phyloP scores from a whole-genome alignment of 495 filamentous ascomycete genomes.

The Rhypophila decipiens region DNA sequence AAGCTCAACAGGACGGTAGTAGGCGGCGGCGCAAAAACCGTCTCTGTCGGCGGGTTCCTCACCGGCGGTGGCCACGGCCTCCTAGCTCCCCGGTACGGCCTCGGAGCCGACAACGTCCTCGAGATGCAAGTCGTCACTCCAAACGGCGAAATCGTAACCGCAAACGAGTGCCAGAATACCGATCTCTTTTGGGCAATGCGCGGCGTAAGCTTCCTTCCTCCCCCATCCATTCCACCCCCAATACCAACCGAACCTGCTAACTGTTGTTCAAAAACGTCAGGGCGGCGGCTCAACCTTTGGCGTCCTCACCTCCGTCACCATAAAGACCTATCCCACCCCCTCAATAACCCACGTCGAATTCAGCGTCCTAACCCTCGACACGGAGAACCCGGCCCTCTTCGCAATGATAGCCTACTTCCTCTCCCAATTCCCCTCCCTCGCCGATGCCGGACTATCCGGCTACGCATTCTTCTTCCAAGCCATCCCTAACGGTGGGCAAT shows the following conservation, averaged over 20 bases:
- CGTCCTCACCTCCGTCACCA: constrained; percentile 52
- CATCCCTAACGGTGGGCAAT: constrained; percentile 9
- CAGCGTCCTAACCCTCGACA: constrained; percentile 7
- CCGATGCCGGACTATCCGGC: constrained; percentile 30
- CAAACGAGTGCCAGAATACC: constrained; percentile 47
- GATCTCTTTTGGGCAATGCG: constrained; percentile 65
- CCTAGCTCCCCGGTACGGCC: constrained; percentile 47
- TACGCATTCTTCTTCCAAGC: constrained; percentile 29
- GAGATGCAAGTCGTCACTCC: constrained; percentile 57
- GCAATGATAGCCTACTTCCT: constrained; percentile 33
- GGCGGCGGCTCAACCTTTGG: constrained; percentile 61
- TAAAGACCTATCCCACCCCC: constrained; percentile 31
- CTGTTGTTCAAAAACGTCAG: constrained; percentile 11
- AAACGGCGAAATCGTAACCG: constrained; percentile 44
- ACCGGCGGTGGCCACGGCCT: constrained; percentile 57
- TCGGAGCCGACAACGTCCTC: constrained; percentile 58
- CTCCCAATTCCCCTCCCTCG: constrained; percentile 29
- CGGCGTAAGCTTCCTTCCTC: constrained; percentile 35
- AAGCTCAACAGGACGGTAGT: constrained; percentile 28
- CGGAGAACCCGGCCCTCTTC: constrained; percentile 12
- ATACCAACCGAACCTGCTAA: not conserved
- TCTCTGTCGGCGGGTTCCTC: constrained; percentile 45
- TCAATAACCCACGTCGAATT: constrained; percentile 15
- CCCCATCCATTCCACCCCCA: not conserved
- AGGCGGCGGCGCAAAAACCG: constrained; percentile 24